Percentiles rank a stretch among this genome's conserved stretches.
Conservation (phyloP, 306 rosid species). For the Vigna reflexopilosa region DNA sequence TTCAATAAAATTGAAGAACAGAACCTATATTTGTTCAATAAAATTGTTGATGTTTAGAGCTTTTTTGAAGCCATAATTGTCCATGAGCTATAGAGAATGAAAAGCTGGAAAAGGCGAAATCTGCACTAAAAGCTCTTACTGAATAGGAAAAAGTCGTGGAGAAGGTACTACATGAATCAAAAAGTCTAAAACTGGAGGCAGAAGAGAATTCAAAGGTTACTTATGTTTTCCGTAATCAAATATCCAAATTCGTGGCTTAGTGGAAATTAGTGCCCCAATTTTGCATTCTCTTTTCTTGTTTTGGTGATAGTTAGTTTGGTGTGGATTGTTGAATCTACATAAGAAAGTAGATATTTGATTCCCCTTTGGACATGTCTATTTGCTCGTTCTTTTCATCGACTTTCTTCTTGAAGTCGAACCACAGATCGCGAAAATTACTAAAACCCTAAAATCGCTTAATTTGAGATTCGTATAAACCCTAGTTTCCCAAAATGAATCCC, state of each 20-base stretch:
- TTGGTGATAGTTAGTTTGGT: conserved; percentile 52
- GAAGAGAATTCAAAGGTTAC: conserved; percentile 83
- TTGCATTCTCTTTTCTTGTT: conserved; percentile 52
- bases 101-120: conserved; percentile 70
- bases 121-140: conserved; percentile 61
- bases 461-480: no score
- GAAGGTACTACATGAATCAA: conserved; percentile 67
- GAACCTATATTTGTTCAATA: background rate
- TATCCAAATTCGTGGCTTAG: no score
- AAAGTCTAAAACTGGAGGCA: conserved; percentile 65
- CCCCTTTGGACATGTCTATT: conserved; percentile 43
- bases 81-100: conserved; percentile 49
- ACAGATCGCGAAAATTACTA: no score
- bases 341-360: conserved; percentile 70
- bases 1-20: conserved; percentile 43
- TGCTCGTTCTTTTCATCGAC: background rate
- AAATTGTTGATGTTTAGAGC: no score
- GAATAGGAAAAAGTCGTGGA: conserved; percentile 84
- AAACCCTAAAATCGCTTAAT: no score
- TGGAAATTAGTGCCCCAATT: conserved; percentile 49
- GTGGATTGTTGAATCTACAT: conserved; percentile 76
- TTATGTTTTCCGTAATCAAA: background rate
- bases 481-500: no score
- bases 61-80: no score
- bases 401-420: no score